Evolutionary conservation across 257 asterid genomes (phyloP).

Genomic region (Craterostigma plantagineum): DNA sequence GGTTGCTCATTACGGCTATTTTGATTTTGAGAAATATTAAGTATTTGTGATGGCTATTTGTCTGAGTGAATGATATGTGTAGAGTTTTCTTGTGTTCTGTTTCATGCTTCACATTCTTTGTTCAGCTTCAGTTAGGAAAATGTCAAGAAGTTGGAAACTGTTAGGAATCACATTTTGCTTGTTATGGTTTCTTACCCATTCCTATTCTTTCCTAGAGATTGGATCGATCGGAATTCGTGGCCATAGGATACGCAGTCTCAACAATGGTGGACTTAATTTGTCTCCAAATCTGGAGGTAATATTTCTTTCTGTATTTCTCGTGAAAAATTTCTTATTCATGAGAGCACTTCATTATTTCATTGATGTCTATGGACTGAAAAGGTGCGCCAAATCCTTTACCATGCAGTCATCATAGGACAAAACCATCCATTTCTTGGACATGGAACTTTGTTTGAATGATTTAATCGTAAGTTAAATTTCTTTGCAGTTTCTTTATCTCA

Average conservation of each 20-base stretch:
- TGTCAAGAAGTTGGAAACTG: background rate
- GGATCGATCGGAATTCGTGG: conserved; percentile 99
- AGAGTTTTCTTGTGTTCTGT: too few species aligned
- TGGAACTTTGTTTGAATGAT: background rate
- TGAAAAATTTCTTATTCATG: conserved; percentile 3
- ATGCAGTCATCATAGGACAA: background rate
- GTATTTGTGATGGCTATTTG: background rate
- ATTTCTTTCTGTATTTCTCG: background rate
- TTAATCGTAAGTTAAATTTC: conserved; percentile 7
- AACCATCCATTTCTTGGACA: background rate
- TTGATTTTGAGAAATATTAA: background rate
- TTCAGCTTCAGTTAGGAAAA: background rate
- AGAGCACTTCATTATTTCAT: background rate
- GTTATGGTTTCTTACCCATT: background rate
- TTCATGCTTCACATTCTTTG: too few species aligned
- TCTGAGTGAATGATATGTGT: too few species aligned
- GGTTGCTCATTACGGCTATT: background rate
- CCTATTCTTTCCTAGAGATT: conserved; percentile 40
- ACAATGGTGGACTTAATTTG: conserved; percentile 47
- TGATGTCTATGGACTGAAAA: background rate
- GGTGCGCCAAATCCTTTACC: background rate
- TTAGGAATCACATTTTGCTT: background rate
- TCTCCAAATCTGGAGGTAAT: conserved; percentile 83
- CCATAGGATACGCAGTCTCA: conserved; percentile 75
- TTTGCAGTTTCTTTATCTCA: conserved; percentile 90